A percentile compares a stretch with the other conserved stretches of the same genome.
Evolutionary conservation across 148 eudicot genomes (phyloP).

Genomic region (Amaranthus palmeri): DNA sequence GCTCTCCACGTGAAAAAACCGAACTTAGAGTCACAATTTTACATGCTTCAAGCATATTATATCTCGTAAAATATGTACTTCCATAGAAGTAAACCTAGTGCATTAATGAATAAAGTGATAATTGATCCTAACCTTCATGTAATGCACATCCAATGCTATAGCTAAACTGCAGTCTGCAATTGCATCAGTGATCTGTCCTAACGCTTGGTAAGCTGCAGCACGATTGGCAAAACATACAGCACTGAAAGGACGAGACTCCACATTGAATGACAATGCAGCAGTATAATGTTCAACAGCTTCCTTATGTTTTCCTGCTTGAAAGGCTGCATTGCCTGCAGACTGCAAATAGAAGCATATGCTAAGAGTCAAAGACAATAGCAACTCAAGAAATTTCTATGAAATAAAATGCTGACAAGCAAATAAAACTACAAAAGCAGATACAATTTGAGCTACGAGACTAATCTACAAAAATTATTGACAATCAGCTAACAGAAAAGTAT

Average conservation of each 20-base stretch:
- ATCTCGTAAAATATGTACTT: background rate
- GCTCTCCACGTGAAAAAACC: background rate
- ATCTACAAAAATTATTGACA: background rate
- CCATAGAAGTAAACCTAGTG: background rate
- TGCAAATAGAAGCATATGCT: constrained; percentile 24
- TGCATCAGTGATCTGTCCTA: constrained; percentile 76
- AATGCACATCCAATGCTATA: constrained; percentile 79
- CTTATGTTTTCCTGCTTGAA: constrained; percentile 63
- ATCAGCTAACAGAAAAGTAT: background rate
- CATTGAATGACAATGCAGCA: constrained; percentile 71
- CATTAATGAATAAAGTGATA: constrained; percentile 3
- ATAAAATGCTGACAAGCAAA: background rate
- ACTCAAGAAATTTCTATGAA: background rate
- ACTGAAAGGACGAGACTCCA: constrained; percentile 82
- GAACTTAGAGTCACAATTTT: background rate
- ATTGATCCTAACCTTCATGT: constrained; percentile 58
- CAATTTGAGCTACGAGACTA: background rate
- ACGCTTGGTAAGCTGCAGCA: constrained; percentile 85
- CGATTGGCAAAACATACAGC: constrained; percentile 93
- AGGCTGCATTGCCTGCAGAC: constrained; percentile 93
- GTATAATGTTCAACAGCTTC: constrained; percentile 92
- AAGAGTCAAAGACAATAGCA: background rate
- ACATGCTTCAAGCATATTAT: background rate
- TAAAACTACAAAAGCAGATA: background rate
- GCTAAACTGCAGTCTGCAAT: constrained; percentile 95